phyloP scores from a whole-genome alignment of 2,329 filamentous ascomycete genomes.

The Reticulascus tulasneorum region DNA sequence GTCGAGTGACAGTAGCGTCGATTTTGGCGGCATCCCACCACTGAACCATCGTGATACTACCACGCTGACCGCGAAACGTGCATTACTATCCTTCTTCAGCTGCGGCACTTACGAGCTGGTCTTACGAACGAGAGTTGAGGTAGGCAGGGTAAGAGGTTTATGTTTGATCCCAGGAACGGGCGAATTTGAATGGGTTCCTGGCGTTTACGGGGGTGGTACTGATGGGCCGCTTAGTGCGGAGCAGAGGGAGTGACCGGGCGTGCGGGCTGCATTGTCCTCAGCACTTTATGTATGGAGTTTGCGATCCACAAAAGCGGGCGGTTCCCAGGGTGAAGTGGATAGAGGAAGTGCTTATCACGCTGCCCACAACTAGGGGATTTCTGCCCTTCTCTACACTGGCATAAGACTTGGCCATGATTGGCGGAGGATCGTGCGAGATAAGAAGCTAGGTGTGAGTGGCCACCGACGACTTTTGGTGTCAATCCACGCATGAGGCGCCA shows the following conservation, averaged over 20 bases:
- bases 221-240: no score
- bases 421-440: conserved; percentile 4
- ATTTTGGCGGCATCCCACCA: conserved; percentile 74
- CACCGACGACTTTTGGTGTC: conserved; percentile 4
- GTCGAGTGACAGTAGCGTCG: conserved; percentile 63
- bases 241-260: no score
- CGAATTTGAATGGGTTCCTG: conserved; percentile 11
- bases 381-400: no score
- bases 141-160: conserved; percentile 8
- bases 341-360: no score
- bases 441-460: conserved; percentile 1
- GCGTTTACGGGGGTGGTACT: no score
- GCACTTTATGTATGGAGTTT: no score
- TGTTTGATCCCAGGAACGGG: conserved; percentile 12
- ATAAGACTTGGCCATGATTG: conserved; percentile 2
- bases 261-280: no score
- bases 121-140: not conserved
- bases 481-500: conserved; percentile 4
- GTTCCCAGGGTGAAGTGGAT: no score
- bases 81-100: conserved; percentile 7
- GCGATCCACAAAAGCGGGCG: no score
- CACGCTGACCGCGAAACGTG: conserved; percentile 6
- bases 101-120: conserved; percentile 2
- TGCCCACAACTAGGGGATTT: no score
- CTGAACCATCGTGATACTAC: conserved; percentile 14